These are phyloP conservation scores for Amborella trichopoda DNA, from an alignment of 164 flowering plant species.

Conservation along the genomic window DNA sequence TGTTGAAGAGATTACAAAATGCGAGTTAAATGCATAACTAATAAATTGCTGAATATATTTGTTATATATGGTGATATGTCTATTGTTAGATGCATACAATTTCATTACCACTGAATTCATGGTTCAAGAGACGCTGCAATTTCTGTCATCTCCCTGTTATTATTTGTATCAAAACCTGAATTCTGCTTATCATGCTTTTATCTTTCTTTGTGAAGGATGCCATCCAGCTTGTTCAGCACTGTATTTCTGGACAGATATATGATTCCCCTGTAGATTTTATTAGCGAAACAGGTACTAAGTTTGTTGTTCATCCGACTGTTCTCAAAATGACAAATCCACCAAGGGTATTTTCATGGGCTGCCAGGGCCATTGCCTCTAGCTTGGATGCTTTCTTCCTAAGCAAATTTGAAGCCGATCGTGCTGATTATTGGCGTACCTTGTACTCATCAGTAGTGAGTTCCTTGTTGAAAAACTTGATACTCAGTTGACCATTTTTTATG, in stretches of 20 bases:
- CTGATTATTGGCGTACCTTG: conserved; percentile 95
- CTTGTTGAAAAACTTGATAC: background rate
- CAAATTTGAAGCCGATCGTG: conserved; percentile 81
- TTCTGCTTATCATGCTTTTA: background rate
- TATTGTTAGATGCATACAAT: too few relatives aligned
- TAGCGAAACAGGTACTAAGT: conserved; percentile 64
- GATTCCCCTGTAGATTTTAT: conserved; percentile 95
- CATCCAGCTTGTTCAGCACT: conserved; percentile 48
- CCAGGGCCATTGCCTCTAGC: conserved; percentile 50
- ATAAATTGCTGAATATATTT: too few relatives aligned
- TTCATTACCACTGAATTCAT: too few relatives aligned
- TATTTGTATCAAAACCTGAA: background rate
- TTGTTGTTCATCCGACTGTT: conserved; percentile 63
- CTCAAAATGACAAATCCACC: conserved; percentile 64
- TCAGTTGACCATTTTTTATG: background rate
- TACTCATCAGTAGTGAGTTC: conserved; percentile 72
- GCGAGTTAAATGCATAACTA: too few relatives aligned
- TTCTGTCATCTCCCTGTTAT: too few relatives aligned
- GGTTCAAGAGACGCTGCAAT: too few relatives aligned
- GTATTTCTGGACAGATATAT: conserved; percentile 63
- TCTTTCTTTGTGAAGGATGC: conserved; percentile 45
- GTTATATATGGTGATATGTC: too few relatives aligned
- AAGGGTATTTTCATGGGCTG: conserved; percentile 53
- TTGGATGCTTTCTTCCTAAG: conserved; percentile 67
- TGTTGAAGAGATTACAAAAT: too few relatives aligned